Evolutionary conservation across 805 yeast species (phyloP).

Genomic region (Ogataea nonfermentans): DNA sequence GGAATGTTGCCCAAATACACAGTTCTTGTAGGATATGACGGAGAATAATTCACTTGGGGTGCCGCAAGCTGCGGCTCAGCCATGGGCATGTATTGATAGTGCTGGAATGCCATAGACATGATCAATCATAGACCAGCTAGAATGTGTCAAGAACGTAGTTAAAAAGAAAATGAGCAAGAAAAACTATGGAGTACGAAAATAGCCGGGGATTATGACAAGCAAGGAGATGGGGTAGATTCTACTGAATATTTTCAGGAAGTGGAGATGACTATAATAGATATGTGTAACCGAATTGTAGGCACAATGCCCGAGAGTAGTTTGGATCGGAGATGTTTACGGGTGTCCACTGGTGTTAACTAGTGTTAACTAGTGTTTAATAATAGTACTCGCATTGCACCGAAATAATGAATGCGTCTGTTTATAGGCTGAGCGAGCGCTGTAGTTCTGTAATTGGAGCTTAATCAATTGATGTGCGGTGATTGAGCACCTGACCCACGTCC

Average conservation of each 20-base stretch:
- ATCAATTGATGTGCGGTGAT: too few species aligned
- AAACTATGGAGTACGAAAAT: neutral
- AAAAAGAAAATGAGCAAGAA: constrained; percentile 12
- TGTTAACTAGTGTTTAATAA: too few species aligned
- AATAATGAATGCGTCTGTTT: too few species aligned
- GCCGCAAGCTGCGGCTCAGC: constrained; percentile 1
- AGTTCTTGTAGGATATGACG: constrained; percentile 57
- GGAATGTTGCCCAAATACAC: constrained; percentile 91
- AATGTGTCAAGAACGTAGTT: constrained; percentile 1
- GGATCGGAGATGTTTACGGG: too few species aligned
- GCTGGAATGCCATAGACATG: constrained; percentile 21
- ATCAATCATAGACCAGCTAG: constrained; percentile 4
- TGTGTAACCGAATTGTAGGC: too few species aligned
- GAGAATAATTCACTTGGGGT: constrained; percentile 3
- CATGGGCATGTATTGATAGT: constrained; percentile 9
- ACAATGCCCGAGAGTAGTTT: too few species aligned
- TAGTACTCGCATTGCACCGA: too few species aligned
- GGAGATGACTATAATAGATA: too few species aligned
- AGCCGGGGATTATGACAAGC: neutral
- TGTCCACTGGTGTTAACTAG: too few species aligned
- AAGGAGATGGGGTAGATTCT: neutral
- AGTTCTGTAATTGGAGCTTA: too few species aligned
- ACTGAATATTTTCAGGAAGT: neutral
- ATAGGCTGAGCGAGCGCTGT: too few species aligned
- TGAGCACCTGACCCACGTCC: too few species aligned